Base-by-base conservation (phyloP, 2,329 filamentous ascomycete species). In the Colletotrichum sp. region DNA sequence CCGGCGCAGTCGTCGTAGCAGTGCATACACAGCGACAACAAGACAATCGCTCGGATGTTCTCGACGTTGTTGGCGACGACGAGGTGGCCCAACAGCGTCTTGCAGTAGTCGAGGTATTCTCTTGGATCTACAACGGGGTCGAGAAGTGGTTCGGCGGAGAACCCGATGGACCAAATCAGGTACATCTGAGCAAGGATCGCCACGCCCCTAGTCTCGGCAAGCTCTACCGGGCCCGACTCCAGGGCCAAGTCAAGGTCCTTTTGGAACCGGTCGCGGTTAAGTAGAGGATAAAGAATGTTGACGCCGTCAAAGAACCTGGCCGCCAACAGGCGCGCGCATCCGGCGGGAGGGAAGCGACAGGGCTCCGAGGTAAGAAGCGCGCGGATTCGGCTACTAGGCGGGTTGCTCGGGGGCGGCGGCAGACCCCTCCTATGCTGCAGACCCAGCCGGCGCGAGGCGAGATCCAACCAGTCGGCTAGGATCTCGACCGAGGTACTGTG, bases 1-100 rank as follows among this genome's bases (percentile, higher is more conserved):
- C 78, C 79, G 3, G 79, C 79, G 34, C 79, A 79, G 16, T 79
- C 78, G 13, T 71, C 70, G 18, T 77, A 76, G 8, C 76, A 76
- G 26, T 78, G 66, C 9, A 80, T 71, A 4, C 75, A 76, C 0
- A 80, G 30, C 1, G 76, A 64, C 12, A 80, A 34, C 1, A 81
- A 60, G 3, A 78, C 62, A 2, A 80, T 68, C 5, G 78, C 76
- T 43, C 80, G 78, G 3, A 80, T 76, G 38, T 77, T 80, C 2
- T 66, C 58, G 5, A 72, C 52, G 55, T 77, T 76, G 5, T 79
- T 79, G 5, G 58, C 58, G 2, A 70, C 66, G 8, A 78, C 58
- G 10, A 80, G 68, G 26, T 80, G 78, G 2, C 70, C 79, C 16
- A 78, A 73, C 5, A 81, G 67, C 2, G 71, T 58, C 56, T 81